Evolutionary conservation across 371 early-diverging fungal genomes (phyloP), one percentile per base, ranked within the genome.

Genomic region (Mortierella sp.): DNA sequence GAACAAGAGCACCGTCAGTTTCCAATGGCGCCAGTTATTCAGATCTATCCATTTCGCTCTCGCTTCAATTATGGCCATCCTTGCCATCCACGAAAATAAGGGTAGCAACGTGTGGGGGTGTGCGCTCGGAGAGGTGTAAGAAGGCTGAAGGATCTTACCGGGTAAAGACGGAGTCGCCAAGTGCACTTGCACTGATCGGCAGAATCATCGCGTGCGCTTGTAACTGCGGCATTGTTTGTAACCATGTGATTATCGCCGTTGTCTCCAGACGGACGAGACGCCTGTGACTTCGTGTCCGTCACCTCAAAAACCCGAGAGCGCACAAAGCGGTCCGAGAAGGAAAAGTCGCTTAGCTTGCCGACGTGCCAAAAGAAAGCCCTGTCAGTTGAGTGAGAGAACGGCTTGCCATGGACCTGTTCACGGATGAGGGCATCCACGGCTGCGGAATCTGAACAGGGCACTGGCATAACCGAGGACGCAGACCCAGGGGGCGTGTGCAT

Each of bases 241-340:
- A 17, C 52, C 61, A 61, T 61, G 52, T 61, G 61, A 32, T 24
- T 12, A 44, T 28, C 41, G 19, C 51, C 31, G 17, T 61, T 44
- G 53, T 37, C 59, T 24, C 19, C 27, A 2, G 7, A n/a, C 6
- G n/a, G 15, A 5, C 39, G 19, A 14, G 14, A 9, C 14, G 5
- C 11, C 39, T 37, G 43, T 43, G 44, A 0, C n/a, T 14, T 8
- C 23, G 44, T 19, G 50, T 67, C 63, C 28, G 61, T 60, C 17
- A 69, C 60, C 23, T 68, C 57, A 55, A 75, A 75, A 11, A 75
- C 52, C 42, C 64, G 49, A 9, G 76, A 76, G 32, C 76, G 76
- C 3, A 76, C 70, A 59, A 76, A 76, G 9, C 76, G 76, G 42
- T 76, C 76, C 2, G 76, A 76, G 47, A 76, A 76, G 2, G 76